Evolutionary conservation across 2,329 filamentous ascomycete genomes (phyloP).

Genomic region (Ilyonectria sp.): DNA sequence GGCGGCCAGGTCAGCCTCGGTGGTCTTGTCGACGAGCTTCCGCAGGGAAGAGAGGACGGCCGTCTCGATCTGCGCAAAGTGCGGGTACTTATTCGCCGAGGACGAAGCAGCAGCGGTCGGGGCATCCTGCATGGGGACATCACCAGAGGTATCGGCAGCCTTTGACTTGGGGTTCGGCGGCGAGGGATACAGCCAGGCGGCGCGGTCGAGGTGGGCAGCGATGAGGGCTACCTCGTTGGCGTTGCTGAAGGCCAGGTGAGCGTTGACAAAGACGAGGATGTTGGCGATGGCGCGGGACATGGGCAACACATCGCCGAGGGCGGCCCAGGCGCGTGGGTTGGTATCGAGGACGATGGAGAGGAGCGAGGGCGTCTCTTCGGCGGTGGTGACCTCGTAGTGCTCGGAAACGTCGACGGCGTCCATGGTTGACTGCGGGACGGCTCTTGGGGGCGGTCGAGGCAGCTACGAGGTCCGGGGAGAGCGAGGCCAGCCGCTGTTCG

Average conservation of each 20-base stretch:
- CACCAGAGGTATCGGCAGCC: constrained; percentile 58
- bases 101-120: constrained; percentile 53
- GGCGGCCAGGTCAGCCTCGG: constrained; percentile 74
- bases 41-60: constrained; percentile 83
- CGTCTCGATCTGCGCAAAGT: constrained; percentile 89
- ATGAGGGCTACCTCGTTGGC: constrained; percentile 93
- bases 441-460: constrained; percentile 25
- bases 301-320: constrained; percentile 81
- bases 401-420: constrained; percentile 70
- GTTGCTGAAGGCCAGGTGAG: constrained; percentile 94
- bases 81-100: constrained; percentile 91
- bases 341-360: constrained; percentile 95
- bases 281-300: constrained; percentile 88
- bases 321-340: constrained; percentile 94
- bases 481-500: background rate
- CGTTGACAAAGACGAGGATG: constrained; percentile 96
- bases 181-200: constrained; percentile 89
- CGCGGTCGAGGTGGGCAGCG: constrained; percentile 88
- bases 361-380: constrained; percentile 80
- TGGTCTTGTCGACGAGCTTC: constrained; percentile 80
- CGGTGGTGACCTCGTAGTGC: constrained; percentile 71
- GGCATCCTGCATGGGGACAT: constrained; percentile 72
- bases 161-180: constrained; percentile 48
- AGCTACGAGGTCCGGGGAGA: constrained; percentile 53
- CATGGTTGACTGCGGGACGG: constrained; percentile 58